Base-by-base conservation (phyloP, 495 filamentous ascomycete species). In the Penicillium nucicola region DNA sequence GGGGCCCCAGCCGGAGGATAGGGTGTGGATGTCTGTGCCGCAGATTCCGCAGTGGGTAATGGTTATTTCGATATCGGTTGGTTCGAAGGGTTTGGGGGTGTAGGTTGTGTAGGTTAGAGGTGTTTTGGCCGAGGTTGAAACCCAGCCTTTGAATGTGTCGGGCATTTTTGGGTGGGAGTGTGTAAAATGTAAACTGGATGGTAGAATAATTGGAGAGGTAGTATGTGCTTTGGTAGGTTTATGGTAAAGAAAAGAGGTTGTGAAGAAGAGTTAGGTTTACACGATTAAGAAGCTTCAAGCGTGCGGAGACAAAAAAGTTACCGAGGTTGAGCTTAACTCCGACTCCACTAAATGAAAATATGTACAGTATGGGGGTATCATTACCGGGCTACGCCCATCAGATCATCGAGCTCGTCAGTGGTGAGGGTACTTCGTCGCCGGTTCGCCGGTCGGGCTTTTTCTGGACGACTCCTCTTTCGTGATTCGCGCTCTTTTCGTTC, bases 31-130 rank as follows among this genome's bases (percentile, higher is more conserved):
- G 59, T 96, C 89, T 41, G 77, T 78, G 25, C 87, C 89, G 68
- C 90, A 95, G 58, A 96, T 83, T 42, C 90, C 88, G 65, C 89
- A 93, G 71, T 95, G 89, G 1, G 87, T 78, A 53, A 96, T 47
- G 38, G 56, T 38, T 50, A 76, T 64, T 52, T 76, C 72, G 41
- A 95, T 77, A 67, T 95, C 89, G 51, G 79, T 86, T 56, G 87
- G 82, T 19, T 84, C 78, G 77, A 86, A 93, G 11, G 81, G 75
- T 73, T 95, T 96, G 2, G 89, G 88, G 52, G 84, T 77, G 66
- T 83, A 95, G 53, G 79, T 71, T 52, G 79, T 76, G 82, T 84
- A 91, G 33, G 73, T 70, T 65, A 95, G 84, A 12, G 90, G 87
- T 40, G 83, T 86, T 18, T 87, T 72, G 35, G 77, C 78, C 25